These are phyloP conservation scores for Darksidea phi DNA, from an alignment of 495 filamentous ascomycete species.

Conservation along the genomic window DNA sequence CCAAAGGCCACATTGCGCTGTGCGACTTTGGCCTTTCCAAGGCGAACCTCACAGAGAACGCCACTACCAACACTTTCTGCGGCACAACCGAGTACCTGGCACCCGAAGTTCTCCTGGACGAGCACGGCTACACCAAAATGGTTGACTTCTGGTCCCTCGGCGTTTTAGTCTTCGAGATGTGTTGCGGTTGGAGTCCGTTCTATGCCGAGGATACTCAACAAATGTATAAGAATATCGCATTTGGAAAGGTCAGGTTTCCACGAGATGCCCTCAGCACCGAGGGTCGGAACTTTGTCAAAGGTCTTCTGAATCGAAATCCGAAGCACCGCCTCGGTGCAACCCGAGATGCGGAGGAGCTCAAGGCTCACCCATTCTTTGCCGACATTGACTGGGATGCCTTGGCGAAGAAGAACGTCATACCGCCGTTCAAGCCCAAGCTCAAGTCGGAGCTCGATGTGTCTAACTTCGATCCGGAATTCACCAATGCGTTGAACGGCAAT, in stretches of 20 bases:
- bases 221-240: conserved; percentile 99
- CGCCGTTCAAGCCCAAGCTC: conserved; percentile 95
- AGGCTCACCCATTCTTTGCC: conserved; percentile 88
- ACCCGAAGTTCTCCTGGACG: conserved; percentile 91
- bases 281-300: conserved; percentile 96
- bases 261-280: conserved; percentile 90
- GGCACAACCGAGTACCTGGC: conserved; percentile 97
- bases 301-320: conserved; percentile 92
- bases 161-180: conserved; percentile 98
- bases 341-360: conserved; percentile 90
- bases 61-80: conserved; percentile 98
- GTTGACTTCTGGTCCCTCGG: conserved; percentile 99
- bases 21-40: conserved; percentile 94
- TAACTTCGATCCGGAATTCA: conserved; percentile 98
- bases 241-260: conserved; percentile 96
- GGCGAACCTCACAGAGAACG: conserved; percentile 91
- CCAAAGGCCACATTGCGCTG: conserved; percentile 80
- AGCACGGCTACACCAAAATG: conserved; percentile 99
- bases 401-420: conserved; percentile 85
- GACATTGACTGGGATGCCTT: conserved; percentile 92
- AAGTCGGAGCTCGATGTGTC: conserved; percentile 93
- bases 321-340: conserved; percentile 91
- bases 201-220: conserved; percentile 99
- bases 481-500: conserved; percentile 76
- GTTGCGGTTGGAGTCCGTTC: conserved; percentile 98